Evolutionary conservation across 139 green algal species (phyloP).

Genomic region (Klebsormidium nitens): DNA sequence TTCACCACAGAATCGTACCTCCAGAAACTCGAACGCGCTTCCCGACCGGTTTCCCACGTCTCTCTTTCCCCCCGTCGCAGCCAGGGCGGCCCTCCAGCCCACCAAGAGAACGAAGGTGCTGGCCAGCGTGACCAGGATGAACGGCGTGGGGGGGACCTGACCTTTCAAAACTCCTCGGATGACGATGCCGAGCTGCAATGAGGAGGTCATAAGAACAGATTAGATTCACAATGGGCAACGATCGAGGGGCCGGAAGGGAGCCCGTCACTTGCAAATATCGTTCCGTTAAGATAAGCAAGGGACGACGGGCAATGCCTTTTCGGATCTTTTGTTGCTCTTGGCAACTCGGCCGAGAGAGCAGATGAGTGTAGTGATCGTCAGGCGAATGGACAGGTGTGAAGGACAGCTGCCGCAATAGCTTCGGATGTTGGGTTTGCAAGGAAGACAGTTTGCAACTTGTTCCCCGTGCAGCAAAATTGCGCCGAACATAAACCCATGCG

Average conservation of each 20-base stretch:
- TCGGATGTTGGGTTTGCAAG: neutral
- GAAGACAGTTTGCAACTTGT: too few species aligned
- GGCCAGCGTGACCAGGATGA: conserved; percentile 38
- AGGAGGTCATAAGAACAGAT: neutral
- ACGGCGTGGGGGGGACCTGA: conserved; percentile 24
- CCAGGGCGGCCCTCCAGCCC: conserved; percentile 29
- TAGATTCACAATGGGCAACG: neutral
- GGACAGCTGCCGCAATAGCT: neutral
- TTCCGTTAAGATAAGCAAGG: neutral
- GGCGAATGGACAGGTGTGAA: neutral
- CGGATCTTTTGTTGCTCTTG: neutral
- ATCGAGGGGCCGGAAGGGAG: neutral
- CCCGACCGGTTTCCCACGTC: conserved; percentile 25
- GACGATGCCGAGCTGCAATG: conserved; percentile 34
- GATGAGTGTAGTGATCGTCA: neutral
- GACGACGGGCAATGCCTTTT: neutral
- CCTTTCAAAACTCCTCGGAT: conserved; percentile 31
- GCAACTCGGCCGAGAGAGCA: neutral
- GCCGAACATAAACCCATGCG: too few species aligned
- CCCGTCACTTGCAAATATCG: neutral
- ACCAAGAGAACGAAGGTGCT: conserved; percentile 40
- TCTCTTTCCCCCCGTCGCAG: neutral
- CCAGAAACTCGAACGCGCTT: conserved; percentile 38
- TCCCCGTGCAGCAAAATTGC: too few species aligned
- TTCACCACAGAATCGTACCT: too few species aligned